Base-by-base conservation (phyloP, 352 stramenopile genomes). In the Globisporangium apiculatum region DNA sequence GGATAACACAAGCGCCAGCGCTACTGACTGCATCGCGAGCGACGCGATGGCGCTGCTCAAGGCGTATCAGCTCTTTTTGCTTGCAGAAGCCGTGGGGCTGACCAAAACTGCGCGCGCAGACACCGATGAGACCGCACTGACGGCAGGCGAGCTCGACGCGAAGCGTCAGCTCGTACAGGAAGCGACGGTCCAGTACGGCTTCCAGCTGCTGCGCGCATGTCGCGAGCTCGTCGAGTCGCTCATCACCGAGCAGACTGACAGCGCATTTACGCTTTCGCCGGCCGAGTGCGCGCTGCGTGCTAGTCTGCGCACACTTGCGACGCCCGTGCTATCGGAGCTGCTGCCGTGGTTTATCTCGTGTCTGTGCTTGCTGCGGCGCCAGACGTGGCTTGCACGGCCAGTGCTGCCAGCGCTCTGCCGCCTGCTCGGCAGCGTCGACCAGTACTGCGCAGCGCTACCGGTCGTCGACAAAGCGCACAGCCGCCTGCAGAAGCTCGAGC, bases 271-370 rank as follows among this genome's bases (percentile, higher is more conserved):
- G 5, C 55, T 74, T 48, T 58, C 66, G 0, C 61, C 61, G 36
- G 15, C 57, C 50, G 55, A 57, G 15, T 71, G 69, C 11, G 45
- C 55, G 42, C 61, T 64, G 2, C 71, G 68, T 57, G 72, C 64
- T 31, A 82, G 49, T 46, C 65, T 79, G 12, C 71, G 67, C 17
- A 67, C 77, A 7, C 73, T 66, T 24, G 57, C 65, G 4, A 69
- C 83, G 12, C 76, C 83, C 0, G 60, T 92, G 40, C 55, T 95
- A 4, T 90, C 76, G 0, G 73, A 77, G 42, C 53, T 91, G 8
- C 53, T 95, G 1, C 83, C 86, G 42, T 92, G 82, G 82, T 82
- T 94, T 58, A 69, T 94, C 5, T 78, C 81, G 10, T 91, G 75
- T 40, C 55, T 92, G 55, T 92, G 86, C 53, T 64, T 95, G n/a